phyloP scores from a whole-genome alignment of 192 early-diverging fungal genomes.

The Cetraspora pellucida region DNA sequence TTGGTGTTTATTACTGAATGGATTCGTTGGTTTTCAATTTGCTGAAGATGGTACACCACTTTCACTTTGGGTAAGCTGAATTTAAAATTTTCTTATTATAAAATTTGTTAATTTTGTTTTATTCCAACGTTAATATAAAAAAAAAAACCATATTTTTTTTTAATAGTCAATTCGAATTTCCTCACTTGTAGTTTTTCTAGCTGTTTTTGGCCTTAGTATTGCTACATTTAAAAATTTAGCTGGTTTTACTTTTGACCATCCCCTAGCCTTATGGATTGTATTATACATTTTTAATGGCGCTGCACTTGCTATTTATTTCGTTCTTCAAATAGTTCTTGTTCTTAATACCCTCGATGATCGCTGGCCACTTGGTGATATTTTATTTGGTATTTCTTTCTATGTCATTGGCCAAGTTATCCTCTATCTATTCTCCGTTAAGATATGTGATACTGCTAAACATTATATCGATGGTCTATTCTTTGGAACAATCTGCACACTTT shows the following conservation, averaged over 20 bases:
- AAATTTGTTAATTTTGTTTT: slow-evolving; percentile 3
- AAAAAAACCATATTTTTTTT: neutral
- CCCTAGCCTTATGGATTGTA: slow-evolving; percentile 69
- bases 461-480: slow-evolving; percentile 94
- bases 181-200: slow-evolving; percentile 67
- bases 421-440: slow-evolving; percentile 66
- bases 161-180: slow-evolving; percentile 75
- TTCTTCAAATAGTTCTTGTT: slow-evolving; percentile 84
- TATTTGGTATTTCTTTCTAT: slow-evolving; percentile 80
- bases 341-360: slow-evolving; percentile 82
- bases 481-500: slow-evolving; percentile 72
- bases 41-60: slow-evolving; percentile 84
- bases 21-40: slow-evolving; percentile 90
- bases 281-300: slow-evolving; percentile 76
- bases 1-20: slow-evolving; percentile 83
- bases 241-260: slow-evolving; percentile 55
- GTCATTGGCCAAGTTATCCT: slow-evolving; percentile 70
- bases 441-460: slow-evolving; percentile 81
- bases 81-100: neutral
- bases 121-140: neutral
- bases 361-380: slow-evolving; percentile 85
- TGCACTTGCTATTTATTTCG: slow-evolving; percentile 73
- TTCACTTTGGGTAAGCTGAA: slow-evolving; percentile 80
- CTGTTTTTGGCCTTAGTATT: slow-evolving; percentile 67
- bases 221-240: slow-evolving; percentile 66